Conservation (phyloP, 352 stramenopile genomes). For the Paralagenidium karlingii region DNA sequence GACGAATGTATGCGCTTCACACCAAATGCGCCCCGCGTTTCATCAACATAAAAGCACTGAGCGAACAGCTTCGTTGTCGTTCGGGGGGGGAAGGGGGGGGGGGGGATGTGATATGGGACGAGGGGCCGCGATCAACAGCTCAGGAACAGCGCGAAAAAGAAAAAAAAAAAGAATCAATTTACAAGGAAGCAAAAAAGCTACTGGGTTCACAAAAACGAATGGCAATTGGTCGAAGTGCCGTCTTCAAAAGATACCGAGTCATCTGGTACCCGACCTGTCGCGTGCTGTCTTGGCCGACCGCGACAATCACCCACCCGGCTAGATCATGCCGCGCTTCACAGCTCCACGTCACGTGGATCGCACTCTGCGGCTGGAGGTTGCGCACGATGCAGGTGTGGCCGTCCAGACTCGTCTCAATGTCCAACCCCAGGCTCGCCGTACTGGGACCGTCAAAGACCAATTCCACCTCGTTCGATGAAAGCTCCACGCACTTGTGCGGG, state of each 20-base stretch:
- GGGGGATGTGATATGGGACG: too few species aligned
- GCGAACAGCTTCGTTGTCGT: too few species aligned
- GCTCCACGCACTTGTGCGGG: conserved; percentile 26
- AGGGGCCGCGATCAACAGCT: too few species aligned
- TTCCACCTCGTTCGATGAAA: conserved; percentile 38
- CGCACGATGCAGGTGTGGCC: conserved; percentile 52
- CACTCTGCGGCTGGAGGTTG: conserved; percentile 14
- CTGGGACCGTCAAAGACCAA: conserved; percentile 42
- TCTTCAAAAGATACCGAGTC: conserved; percentile 60
- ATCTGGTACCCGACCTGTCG: conserved; percentile 46
- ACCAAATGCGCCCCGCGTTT: too few species aligned
- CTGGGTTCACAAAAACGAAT: conserved; percentile 69
- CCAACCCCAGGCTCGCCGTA: conserved; percentile 50
- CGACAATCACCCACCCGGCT: conserved; percentile 48
- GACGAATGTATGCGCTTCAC: too few species aligned
- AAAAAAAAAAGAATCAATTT: too few species aligned
- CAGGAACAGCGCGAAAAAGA: too few species aligned
- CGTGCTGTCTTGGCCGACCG: conserved; percentile 59
- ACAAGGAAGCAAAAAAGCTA: conserved; percentile 69
- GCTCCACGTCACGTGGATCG: conserved; percentile 18
- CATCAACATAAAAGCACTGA: too few species aligned
- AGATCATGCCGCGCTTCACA: conserved; percentile 13
- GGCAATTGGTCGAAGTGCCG: conserved; percentile 35
- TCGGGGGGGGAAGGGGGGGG: too few species aligned
- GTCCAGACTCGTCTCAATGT: conserved; percentile 74